A percentile compares a stretch with the other conserved stretches of the same genome.
phyloP scores from a whole-genome alignment of 176 grass and related monocot species.

The Rhynchospora pubera region DNA sequence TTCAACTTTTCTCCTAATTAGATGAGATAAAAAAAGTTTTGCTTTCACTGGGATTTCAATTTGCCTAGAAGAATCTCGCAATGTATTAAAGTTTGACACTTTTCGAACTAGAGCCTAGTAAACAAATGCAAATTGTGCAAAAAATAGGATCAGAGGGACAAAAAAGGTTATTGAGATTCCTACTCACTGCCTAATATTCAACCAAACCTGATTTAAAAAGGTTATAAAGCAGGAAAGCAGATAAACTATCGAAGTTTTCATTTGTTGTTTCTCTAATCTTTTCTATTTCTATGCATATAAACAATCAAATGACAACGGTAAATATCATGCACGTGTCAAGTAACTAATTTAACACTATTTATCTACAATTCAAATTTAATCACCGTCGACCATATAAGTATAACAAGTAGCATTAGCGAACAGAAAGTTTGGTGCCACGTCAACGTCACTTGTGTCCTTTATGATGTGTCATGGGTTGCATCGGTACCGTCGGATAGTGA shows the following conservation, averaged over 20 bases:
- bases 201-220: background rate
- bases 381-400: background rate
- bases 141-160: background rate
- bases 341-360: background rate
- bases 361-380: background rate
- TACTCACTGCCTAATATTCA: slow-evolving; percentile 6
- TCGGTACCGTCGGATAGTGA: slow-evolving; percentile 12
- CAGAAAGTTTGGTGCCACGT: slow-evolving; percentile 7
- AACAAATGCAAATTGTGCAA: background rate
- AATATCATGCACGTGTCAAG: background rate
- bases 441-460: slow-evolving; percentile 8
- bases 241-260: background rate
- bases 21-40: background rate
- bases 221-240: background rate
- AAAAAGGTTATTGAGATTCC: background rate
- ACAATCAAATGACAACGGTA: background rate
- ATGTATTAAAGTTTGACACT: background rate
- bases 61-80: background rate
- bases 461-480: background rate
- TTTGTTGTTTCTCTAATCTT: background rate
- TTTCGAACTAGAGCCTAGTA: background rate
- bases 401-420: background rate
- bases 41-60: background rate
- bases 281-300: no score
- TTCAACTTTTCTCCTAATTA: background rate